Conservation (phyloP, 208 protist species). For the Wallacemonas sp. region DNA sequence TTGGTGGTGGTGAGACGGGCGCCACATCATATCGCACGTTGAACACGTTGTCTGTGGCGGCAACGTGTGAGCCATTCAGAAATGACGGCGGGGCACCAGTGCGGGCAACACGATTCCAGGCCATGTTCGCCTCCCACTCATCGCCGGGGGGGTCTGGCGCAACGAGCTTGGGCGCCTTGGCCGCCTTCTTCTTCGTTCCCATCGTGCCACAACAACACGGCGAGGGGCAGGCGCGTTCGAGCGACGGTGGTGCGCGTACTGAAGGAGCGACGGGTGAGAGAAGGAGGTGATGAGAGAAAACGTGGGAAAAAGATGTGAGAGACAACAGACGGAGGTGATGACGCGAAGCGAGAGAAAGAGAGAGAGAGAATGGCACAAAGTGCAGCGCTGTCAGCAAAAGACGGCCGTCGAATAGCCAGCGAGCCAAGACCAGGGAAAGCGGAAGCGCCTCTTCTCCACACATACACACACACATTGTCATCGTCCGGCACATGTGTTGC, state of each 20-base stretch:
- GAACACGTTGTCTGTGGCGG: constrained; percentile 36
- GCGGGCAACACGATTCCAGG: constrained; percentile 35
- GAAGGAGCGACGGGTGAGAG: no score
- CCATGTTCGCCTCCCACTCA: constrained; percentile 40
- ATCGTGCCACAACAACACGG: constrained; percentile 2
- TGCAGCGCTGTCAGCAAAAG: no score
- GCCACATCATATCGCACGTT: constrained; percentile 16
- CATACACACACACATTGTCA: no score
- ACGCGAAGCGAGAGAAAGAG: not conserved
- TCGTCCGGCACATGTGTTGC: no score
- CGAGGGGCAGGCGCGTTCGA: no score
- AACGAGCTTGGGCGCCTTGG: constrained; percentile 26
- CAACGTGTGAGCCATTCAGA: constrained; percentile 31
- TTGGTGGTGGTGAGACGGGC: not conserved
- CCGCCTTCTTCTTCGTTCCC: constrained; percentile 23
- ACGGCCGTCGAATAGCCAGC: no score
- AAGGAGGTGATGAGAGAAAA: constrained; percentile 8
- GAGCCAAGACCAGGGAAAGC: no score
- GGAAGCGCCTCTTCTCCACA: no score
- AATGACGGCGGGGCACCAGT: constrained; percentile 29
- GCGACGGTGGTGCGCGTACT: no score
- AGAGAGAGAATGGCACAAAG: no score
- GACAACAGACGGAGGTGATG: no score
- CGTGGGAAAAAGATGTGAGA: constrained; percentile 1
- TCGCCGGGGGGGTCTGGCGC: constrained; percentile 49